Base-by-base conservation (phyloP, 192 early-diverging fungal genomes). In the Mortierella alpina region DNA sequence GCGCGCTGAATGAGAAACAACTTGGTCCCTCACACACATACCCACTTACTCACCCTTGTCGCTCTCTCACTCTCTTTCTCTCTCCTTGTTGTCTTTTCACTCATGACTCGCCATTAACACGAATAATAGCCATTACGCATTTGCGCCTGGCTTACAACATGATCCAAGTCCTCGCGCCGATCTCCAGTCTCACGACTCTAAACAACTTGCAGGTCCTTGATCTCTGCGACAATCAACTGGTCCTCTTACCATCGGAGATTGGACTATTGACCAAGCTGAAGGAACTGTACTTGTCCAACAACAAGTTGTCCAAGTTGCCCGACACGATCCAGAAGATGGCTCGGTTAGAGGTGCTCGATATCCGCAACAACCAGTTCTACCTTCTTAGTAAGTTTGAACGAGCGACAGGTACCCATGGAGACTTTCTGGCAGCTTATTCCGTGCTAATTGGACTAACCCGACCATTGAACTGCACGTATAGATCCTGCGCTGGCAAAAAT, bases 181-280 rank as follows among this genome's bases (percentile, higher is more conserved):
- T 74, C 15, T 15, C 53, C 46, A 71, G 54, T 31, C 53, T 77
- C 11, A 69, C 82, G 6, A 45, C 52, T n/a, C 56, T 84, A 11
- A 41, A 66, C 42, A 45, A 74, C 7, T 63, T 84, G 15, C 67
- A 80, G 50, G 72, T 84, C 3, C 49, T 85, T 14, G 84, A 85
- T 55, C 60, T 85, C 1, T 85, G 82, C 14, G 66, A 83, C 48
- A 85, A 84, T 50, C 63, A 72, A 15, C 55, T 85, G 50, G 72
- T 72, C 7, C 51, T 66, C 6, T 42, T 85, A n/a, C 84, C 84
- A 11, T 45, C 64, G 0, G 83, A 84, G 73, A 50, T 84, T 20
- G 80, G 75, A 2, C 63, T 66, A 15, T 52, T 80, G 64, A 64
- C 63, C n/a, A 64, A 56, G 7, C 65, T 84, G 20, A 77, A 73